Evolutionary conservation across 495 filamentous ascomycete genomes (phyloP).

Genomic region (Hypoxylon crocopeplum): DNA sequence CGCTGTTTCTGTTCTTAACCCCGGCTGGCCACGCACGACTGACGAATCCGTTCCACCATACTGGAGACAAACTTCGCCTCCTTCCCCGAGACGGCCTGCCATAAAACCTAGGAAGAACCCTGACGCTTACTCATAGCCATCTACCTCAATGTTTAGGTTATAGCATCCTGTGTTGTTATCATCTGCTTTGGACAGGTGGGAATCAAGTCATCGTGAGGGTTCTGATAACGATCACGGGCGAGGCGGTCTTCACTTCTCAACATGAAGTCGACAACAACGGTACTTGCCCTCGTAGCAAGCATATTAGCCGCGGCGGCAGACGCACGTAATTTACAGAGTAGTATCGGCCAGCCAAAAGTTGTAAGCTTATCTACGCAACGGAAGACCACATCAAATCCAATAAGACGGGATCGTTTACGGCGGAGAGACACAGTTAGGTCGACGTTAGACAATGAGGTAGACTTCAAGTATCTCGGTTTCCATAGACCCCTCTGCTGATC

Average conservation of each 20-base stretch:
- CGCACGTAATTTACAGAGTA: slow-evolving; percentile 39
- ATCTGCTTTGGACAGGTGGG: slow-evolving; percentile 22
- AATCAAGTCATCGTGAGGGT: slow-evolving; percentile 2
- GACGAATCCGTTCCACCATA: slow-evolving; percentile 34
- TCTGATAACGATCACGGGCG: background rate
- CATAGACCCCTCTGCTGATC: slow-evolving; percentile 9
- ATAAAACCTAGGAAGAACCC: slow-evolving; percentile 21
- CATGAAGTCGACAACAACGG: slow-evolving; percentile 24
- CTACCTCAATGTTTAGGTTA: slow-evolving; percentile 19
- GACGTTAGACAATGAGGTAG: slow-evolving; percentile 57
- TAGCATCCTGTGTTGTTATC: slow-evolving; percentile 16
- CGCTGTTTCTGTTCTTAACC: slow-evolving; percentile 11
- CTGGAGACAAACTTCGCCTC: slow-evolving; percentile 19
- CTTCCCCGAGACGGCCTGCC: slow-evolving; percentile 3
- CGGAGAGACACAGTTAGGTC: slow-evolving; percentile 51
- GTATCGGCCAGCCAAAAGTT: slow-evolving; percentile 47
- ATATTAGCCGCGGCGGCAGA: slow-evolving; percentile 24
- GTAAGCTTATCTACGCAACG: slow-evolving; percentile 57
- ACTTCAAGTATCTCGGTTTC: slow-evolving; percentile 14
- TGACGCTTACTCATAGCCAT: slow-evolving; percentile 2
- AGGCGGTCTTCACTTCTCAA: slow-evolving; percentile 2
- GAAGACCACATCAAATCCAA: slow-evolving; percentile 47
- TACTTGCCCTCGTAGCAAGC: slow-evolving; percentile 27
- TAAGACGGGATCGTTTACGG: slow-evolving; percentile 52
- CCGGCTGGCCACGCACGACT: slow-evolving; percentile 32